These are phyloP conservation scores for Glomus cerebriforme DNA, from an alignment of 192 early-diverging fungal genomes.

Conservation along the genomic window DNA sequence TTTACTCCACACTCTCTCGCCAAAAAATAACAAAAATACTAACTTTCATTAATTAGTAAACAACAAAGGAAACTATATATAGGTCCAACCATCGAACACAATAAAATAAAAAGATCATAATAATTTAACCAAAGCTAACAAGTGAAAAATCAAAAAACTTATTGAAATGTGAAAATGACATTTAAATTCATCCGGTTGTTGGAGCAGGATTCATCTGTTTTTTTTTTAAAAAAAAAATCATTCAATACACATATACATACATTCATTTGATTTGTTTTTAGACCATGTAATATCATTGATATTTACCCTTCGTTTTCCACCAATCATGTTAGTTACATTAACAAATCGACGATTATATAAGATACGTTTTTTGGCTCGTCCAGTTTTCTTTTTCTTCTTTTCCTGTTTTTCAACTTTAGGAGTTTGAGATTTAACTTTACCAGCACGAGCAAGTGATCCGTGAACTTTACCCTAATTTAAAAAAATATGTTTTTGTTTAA, in stretches of 20 bases:
- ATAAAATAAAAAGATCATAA: too few relatives aligned
- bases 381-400: slow-evolving; percentile 90
- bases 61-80: too few relatives aligned
- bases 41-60: too few relatives aligned
- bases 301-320: slow-evolving; percentile 88
- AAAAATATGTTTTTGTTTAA: neutral
- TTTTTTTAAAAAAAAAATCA: neutral
- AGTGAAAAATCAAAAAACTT: too few relatives aligned
- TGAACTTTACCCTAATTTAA: slow-evolving; percentile 95
- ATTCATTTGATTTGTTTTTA: neutral
- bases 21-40: too few relatives aligned
- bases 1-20: too few relatives aligned
- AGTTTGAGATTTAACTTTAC: slow-evolving; percentile 99
- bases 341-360: slow-evolving; percentile 97
- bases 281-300: neutral
- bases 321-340: slow-evolving; percentile 80
- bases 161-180: too few relatives aligned
- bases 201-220: slow-evolving; percentile 54
- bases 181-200: slow-evolving; percentile 46
- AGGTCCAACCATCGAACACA: too few relatives aligned
- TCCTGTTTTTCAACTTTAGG: slow-evolving; percentile 98
- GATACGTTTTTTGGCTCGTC: slow-evolving; percentile 97
- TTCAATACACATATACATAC: neutral
- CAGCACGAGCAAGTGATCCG: slow-evolving; percentile 99
- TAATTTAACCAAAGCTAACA: too few relatives aligned